These are phyloP conservation scores for Aegle marmelos DNA, from an alignment of 345 rosid genomes.

Conservation along the genomic window DNA sequence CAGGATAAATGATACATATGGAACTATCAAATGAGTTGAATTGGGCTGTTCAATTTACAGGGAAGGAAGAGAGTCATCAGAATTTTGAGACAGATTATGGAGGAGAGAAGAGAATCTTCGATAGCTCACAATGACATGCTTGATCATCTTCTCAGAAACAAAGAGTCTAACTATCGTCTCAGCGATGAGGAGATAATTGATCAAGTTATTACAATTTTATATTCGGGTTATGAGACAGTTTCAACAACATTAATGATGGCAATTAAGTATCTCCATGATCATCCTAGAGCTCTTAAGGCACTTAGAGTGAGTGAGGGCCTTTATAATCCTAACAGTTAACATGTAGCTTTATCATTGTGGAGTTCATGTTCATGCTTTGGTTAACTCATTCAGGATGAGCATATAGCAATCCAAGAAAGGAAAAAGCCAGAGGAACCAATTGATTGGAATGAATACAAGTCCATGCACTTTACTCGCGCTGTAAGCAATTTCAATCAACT, in stretches of 20 bases:
- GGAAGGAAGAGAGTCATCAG: slow-evolving; percentile 54
- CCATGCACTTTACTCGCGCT: slow-evolving; percentile 61
- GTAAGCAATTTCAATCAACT: slow-evolving; percentile 30
- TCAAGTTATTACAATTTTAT: slow-evolving; percentile 63
- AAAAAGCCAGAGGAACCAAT: slow-evolving; percentile 45
- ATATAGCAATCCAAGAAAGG: slow-evolving; percentile 38
- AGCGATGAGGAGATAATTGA: slow-evolving; percentile 71
- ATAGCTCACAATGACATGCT: slow-evolving; percentile 59
- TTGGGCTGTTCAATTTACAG: slow-evolving; percentile 23
- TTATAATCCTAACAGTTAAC: neutral
- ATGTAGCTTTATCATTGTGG: neutral
- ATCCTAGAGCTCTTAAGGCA: slow-evolving; percentile 60
- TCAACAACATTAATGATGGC: slow-evolving; percentile 86
- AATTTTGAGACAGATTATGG: slow-evolving; percentile 40
- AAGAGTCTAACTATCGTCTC: slow-evolving; percentile 41
- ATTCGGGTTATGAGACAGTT: slow-evolving; percentile 83
- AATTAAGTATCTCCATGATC: slow-evolving; percentile 70
- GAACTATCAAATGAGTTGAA: neutral
- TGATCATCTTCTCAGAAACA: slow-evolving; percentile 44
- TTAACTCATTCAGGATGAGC: slow-evolving; percentile 42
- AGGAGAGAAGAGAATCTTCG: slow-evolving; percentile 51
- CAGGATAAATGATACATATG: neutral
- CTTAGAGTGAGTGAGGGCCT: slow-evolving; percentile 49
- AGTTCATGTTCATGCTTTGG: neutral
- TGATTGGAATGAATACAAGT: slow-evolving; percentile 48